Evolutionary conservation across 2,329 filamentous ascomycete genomes (phyloP), one percentile per base, ranked within the genome.

Genomic region (Cladophialophora immunda): DNA sequence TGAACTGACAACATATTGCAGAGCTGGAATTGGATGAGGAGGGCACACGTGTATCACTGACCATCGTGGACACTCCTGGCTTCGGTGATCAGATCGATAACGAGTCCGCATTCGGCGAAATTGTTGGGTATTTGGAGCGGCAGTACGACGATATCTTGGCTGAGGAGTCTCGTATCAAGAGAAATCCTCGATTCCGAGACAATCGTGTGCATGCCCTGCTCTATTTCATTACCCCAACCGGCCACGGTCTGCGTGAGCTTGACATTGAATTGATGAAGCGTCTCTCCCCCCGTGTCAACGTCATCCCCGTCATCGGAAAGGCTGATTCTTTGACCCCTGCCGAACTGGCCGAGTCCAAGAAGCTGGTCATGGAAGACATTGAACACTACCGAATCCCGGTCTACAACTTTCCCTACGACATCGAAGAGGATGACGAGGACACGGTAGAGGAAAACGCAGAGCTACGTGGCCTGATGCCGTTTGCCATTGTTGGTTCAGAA

Each of bases 261-360:
- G 95, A 99, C 77, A 99, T 99, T 76, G 95, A 99, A 85, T 88
- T 99, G 78, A 99, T 99, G 95, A 98, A 94, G 88, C 94, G 95
- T 77, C 91, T 99, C 60, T 97, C 95, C 25, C 95, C 95, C 70
- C 93, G 95, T 79, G 94, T 97, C 82, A 99, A 99, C 81, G 95
- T 99, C 74, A 99, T 99, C 73, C 95, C 95, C 71, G 95, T 99
- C 75, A 97, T 99, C 79, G 95, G 95, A 78, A 97, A 97, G 81
- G 95, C 95, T 78, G 95, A 99, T 81, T 97, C 95, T 25, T 90
- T 99, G 70, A 99, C 95, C 64, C 95, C 95, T 45, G 91, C 92
- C 73, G 95, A 99, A 84, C 87, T 99, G 71, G 95, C 95, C 73
- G 95, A 99, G 83, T 98, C 94, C 74, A 99, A 99, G 89, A 99